Evolutionary conservation across 2,329 filamentous ascomycete genomes (phyloP).

Genomic region (Diaporthe eres): DNA sequence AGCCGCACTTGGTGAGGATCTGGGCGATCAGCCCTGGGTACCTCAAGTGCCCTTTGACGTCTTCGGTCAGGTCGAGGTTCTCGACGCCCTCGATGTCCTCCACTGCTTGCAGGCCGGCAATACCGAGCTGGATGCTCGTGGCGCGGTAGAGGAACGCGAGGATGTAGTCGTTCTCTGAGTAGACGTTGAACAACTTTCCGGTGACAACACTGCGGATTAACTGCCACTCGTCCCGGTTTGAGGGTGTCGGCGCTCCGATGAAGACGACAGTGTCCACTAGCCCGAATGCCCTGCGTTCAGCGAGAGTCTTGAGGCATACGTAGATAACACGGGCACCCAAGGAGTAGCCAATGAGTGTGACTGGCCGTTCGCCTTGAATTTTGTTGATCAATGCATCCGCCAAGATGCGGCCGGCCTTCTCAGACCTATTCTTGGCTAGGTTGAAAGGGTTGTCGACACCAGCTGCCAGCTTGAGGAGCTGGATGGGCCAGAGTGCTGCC

Average conservation of each 20-base stretch:
- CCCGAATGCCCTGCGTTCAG: conserved; percentile 84
- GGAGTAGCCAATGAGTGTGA: conserved; percentile 86
- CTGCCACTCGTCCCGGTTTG: conserved; percentile 80
- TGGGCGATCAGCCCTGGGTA: conserved; percentile 60
- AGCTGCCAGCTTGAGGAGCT: conserved; percentile 75
- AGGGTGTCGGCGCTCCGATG: conserved; percentile 85
- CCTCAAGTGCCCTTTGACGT: conserved; percentile 60
- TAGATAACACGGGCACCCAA: conserved; percentile 87
- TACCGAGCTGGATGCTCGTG: conserved; percentile 84
- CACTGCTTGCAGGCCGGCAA: conserved; percentile 86
- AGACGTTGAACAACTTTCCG: conserved; percentile 89
- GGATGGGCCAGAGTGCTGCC: conserved; percentile 79
- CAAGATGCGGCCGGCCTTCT: conserved; percentile 84
- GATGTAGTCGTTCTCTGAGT: conserved; percentile 88
- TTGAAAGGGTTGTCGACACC: conserved; percentile 87
- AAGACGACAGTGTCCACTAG: conserved; percentile 87
- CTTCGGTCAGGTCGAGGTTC: conserved; percentile 66
- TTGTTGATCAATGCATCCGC: conserved; percentile 87
- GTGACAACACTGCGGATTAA: conserved; percentile 83
- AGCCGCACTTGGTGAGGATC: conserved; percentile 67
- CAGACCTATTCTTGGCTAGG: conserved; percentile 80
- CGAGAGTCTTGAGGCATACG: conserved; percentile 82
- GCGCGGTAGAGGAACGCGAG: conserved; percentile 90
- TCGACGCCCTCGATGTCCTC: conserved; percentile 75
- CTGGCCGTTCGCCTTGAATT: conserved; percentile 84